Evolutionary conservation across 805 yeast genomes (phyloP).

Genomic region (Candida qinlingensis): DNA sequence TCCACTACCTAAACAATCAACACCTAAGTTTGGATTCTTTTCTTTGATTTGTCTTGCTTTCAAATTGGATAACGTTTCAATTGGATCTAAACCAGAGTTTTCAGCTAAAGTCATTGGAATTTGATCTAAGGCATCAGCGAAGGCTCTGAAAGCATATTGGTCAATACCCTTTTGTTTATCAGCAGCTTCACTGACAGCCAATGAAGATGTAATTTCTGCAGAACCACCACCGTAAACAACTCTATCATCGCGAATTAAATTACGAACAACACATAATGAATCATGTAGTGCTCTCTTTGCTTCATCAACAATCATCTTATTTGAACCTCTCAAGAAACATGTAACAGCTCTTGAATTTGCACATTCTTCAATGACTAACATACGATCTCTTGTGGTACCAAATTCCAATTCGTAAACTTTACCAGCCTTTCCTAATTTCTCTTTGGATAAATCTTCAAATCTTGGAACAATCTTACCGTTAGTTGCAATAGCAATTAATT

Average conservation of each 20-base stretch:
- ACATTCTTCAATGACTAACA: slow-evolving; percentile 91
- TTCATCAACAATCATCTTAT: slow-evolving; percentile 97
- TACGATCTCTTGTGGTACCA: slow-evolving; percentile 94
- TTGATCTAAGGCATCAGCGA: slow-evolving; percentile 83
- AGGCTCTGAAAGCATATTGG: slow-evolving; percentile 96
- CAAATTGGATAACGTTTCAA: slow-evolving; percentile 78
- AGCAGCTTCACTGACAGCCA: slow-evolving; percentile 87
- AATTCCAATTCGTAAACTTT: slow-evolving; percentile 81
- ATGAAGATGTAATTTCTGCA: slow-evolving; percentile 89
- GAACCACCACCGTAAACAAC: slow-evolving; percentile 99
- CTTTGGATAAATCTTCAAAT: slow-evolving; percentile 81
- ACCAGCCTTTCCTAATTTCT: slow-evolving; percentile 87
- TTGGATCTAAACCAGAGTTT: slow-evolving; percentile 93
- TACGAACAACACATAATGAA: slow-evolving; percentile 95
- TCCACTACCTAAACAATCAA: slow-evolving; percentile 88
- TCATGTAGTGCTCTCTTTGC: slow-evolving; percentile 95
- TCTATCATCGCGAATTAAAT: slow-evolving; percentile 83
- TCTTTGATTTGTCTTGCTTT: slow-evolving; percentile 83
- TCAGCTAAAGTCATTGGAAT: slow-evolving; percentile 95
- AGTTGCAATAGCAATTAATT: slow-evolving; percentile 94
- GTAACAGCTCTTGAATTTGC: slow-evolving; percentile 86
- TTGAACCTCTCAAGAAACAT: slow-evolving; percentile 90
- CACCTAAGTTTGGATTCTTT: slow-evolving; percentile 69
- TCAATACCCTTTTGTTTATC: slow-evolving; percentile 92
- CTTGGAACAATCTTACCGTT: slow-evolving; percentile 96